Evolutionary conservation across 1,139 yeast genomes (phyloP).

Genomic region (Pneumocystis oryctolagi): DNA sequence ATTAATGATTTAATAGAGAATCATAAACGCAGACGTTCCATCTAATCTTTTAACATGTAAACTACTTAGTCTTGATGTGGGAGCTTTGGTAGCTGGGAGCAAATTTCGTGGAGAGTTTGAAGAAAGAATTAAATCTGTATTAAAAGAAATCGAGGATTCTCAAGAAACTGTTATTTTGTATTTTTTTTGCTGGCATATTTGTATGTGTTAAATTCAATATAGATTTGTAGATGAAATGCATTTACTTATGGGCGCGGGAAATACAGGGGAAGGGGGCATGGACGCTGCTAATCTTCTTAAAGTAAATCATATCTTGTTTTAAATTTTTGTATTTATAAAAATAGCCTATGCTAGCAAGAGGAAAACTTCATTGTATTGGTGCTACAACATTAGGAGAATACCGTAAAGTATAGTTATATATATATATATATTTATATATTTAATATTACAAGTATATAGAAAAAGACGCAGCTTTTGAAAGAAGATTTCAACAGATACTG

Average conservation of each 20-base stretch:
- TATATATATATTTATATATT: slow-evolving; percentile 92
- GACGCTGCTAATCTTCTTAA: slow-evolving; percentile 94
- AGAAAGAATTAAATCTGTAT: slow-evolving; percentile 91
- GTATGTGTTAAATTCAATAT: neutral
- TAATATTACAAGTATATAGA: slow-evolving; percentile 87
- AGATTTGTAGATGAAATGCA: slow-evolving; percentile 87
- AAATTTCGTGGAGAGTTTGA: slow-evolving; percentile 97
- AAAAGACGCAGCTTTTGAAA: slow-evolving; percentile 96
- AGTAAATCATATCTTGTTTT: slow-evolving; percentile 10
- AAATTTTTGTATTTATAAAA: neutral
- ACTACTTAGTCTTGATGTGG: slow-evolving; percentile 77
- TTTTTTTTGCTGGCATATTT: neutral
- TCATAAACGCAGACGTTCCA: slow-evolving; percentile 90
- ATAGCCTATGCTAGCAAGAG: slow-evolving; percentile 85
- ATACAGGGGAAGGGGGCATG: slow-evolving; percentile 32
- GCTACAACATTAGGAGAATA: slow-evolving; percentile 94
- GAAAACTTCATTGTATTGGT: slow-evolving; percentile 91
- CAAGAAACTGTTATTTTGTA: slow-evolving; percentile 61
- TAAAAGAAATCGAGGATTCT: slow-evolving; percentile 82
- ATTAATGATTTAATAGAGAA: slow-evolving; percentile 32
- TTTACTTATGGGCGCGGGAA: slow-evolving; percentile 98
- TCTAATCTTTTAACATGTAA: slow-evolving; percentile 65
- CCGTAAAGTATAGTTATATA: slow-evolving; percentile 54
- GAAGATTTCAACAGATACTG: slow-evolving; percentile 71
- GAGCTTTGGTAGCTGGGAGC: slow-evolving; percentile 96